These are phyloP conservation scores for Candida patagonica DNA, from an alignment of 805 yeast species.

Conservation along the genomic window DNA sequence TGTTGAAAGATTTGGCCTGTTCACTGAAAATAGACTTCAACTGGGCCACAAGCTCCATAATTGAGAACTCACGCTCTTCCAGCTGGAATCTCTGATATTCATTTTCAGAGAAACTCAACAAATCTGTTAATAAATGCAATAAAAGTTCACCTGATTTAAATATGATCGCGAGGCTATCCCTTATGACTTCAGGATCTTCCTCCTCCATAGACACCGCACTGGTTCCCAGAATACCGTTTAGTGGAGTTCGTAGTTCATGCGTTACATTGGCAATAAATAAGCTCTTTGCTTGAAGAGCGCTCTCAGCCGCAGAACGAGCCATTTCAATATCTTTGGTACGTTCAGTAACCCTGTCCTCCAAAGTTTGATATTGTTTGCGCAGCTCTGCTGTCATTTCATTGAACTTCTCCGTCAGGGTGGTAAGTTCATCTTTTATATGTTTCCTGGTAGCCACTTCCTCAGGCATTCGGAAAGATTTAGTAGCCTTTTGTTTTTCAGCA, in stretches of 20 bases:
- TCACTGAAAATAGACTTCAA: conserved; percentile 69
- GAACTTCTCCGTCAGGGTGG: conserved; percentile 79
- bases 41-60: conserved; percentile 76
- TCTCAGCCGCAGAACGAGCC: conserved; percentile 82
- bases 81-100: conserved; percentile 64
- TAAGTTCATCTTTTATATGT: conserved; percentile 59
- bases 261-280: conserved; percentile 89
- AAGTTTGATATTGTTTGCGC: conserved; percentile 68
- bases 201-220: conserved; percentile 91
- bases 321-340: conserved; percentile 82
- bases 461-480: conserved; percentile 16
- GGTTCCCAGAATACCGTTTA: conserved; percentile 94
- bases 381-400: conserved; percentile 85
- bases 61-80: conserved; percentile 72
- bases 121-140: conserved; percentile 80
- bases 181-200: conserved; percentile 53
- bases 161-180: conserved; percentile 69
- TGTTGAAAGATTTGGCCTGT: conserved; percentile 51
- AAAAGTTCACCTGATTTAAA: conserved; percentile 87
- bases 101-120: conserved; percentile 86
- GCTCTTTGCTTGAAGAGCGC: conserved; percentile 94
- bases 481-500: neutral
- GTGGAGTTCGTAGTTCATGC: conserved; percentile 88
- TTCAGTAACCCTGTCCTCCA: conserved; percentile 80
- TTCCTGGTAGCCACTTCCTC: conserved; percentile 16